Percentiles rank a stretch among this genome's conserved stretches.
phyloP scores from a whole-genome alignment of 345 rosid species.

The Salix arbutifolia region DNA sequence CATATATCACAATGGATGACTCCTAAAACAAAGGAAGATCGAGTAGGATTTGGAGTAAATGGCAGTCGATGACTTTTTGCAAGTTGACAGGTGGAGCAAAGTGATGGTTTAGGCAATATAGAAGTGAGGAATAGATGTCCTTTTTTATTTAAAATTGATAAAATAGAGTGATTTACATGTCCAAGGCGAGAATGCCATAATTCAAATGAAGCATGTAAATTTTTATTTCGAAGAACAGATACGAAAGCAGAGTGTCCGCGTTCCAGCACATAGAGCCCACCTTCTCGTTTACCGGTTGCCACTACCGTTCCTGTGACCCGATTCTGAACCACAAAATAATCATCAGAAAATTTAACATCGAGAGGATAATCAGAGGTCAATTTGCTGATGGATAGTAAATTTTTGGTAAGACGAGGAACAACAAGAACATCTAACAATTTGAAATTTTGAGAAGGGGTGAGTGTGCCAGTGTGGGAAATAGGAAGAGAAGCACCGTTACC shows the following conservation, averaged over 20 bases:
- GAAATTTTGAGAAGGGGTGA: neutral
- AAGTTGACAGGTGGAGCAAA: constrained; percentile 8
- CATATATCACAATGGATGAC: neutral
- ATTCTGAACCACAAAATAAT: neutral
- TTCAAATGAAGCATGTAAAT: neutral
- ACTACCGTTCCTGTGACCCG: neutral
- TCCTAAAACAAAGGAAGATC: neutral
- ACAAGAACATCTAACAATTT: constrained; percentile 10
- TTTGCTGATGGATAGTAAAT: constrained; percentile 16
- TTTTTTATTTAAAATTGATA: neutral
- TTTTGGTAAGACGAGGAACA: constrained; percentile 9
- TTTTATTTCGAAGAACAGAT: neutral
- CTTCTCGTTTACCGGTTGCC: neutral
- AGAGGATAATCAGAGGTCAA: neutral
- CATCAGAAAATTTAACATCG: neutral
- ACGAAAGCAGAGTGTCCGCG: neutral
- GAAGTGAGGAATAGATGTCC: neutral
- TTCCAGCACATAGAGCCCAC: constrained; percentile 1
- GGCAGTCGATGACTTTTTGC: constrained; percentile 8
- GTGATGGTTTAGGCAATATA: neutral
- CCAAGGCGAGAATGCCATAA: constrained; percentile 7
- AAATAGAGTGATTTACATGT: neutral
- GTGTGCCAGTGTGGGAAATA: constrained; percentile 5
- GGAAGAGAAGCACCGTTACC: constrained; percentile 11
- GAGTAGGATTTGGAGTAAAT: neutral